Percentiles rank a stretch among this genome's conserved stretches.
These are phyloP conservation scores for Suillus variegatus DNA, from an alignment of 768 basidiomycete genomes.

Conservation along the genomic window DNA sequence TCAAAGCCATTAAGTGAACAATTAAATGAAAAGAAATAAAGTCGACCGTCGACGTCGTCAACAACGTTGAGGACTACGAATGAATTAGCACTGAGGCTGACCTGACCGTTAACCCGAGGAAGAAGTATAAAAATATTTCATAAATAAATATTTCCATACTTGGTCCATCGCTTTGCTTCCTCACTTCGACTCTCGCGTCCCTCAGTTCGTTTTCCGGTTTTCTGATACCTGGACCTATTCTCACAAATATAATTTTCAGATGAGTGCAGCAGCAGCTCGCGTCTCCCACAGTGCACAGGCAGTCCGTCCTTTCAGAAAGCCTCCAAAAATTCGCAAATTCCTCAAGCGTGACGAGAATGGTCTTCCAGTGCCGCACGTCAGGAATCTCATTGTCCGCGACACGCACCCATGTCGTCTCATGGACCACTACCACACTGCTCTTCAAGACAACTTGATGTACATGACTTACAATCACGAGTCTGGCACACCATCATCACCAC, in stretches of 20 bases:
- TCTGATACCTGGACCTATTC: neutral
- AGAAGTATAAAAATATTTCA: neutral
- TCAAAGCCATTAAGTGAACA: conserved; percentile 39
- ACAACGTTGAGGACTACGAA: neutral
- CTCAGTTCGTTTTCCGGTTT: conserved; percentile 5
- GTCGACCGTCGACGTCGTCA: conserved; percentile 9
- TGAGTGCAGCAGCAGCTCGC: conserved; percentile 18
- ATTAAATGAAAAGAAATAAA: conserved; percentile 15
- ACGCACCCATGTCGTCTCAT: conserved; percentile 71
- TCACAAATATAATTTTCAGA: conserved; percentile 1
- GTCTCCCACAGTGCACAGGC: conserved; percentile 23
- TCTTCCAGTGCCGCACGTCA: conserved; percentile 74
- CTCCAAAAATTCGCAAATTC: conserved; percentile 44
- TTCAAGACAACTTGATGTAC: conserved; percentile 91
- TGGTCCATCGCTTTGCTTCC: neutral
- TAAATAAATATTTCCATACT: conserved; percentile 5
- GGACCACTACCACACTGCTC: conserved; percentile 82
- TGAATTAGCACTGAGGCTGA: neutral
- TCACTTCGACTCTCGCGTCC: neutral
- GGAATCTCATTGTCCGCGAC: conserved; percentile 61
- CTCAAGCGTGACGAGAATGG: conserved; percentile 52
- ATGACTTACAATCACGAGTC: conserved; percentile 85
- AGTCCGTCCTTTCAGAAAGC: conserved; percentile 52
- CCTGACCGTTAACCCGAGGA: neutral
- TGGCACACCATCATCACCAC: conserved; percentile 50